Base-by-base conservation (phyloP, 257 asterid species). In the Przewalskia tangutica region DNA sequence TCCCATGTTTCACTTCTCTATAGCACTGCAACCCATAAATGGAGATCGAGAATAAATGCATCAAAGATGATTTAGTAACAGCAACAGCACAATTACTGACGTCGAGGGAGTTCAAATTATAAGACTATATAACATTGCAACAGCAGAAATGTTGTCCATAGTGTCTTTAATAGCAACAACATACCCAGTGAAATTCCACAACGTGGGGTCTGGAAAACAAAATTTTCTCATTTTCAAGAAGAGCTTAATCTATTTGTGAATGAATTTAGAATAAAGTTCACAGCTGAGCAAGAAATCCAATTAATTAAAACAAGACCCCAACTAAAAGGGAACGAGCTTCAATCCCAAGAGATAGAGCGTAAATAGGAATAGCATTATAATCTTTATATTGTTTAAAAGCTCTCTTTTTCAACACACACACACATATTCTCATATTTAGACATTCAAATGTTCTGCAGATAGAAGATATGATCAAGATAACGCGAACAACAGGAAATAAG, bases 1-100 rank as follows among this genome's bases (percentile, higher is more conserved):
- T 91, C 54, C 97, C 99, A 1, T 87, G 90, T 77, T 85, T 84
- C 76, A 92, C 86, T 88, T 92, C 98, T 88, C 82, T 85, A 84
- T 94, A 92, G 91, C 94, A 93, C 98, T 94, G 97, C 71, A 75
- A 77, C 76, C 55, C 79, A 55, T 27, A 82, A 79, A 77, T 18
- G 54, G 54, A 66, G 1, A 84, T 42, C 11, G n/a, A 70, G 42
- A 80, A 7, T 48, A 75, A 20, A 27, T 23, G 46, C 60, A 75
- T 48, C 8, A 44, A 58, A 1, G 55, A 50, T 14, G 36, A 77
- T 58, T 65, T 53, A 38, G 65, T 27, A 23, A 58, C 46, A 40
- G 54, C 34, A 51, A 77, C 17, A 53, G 18, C 50, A 79, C 32
- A 23, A n/a, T 42, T 56, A 38, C 38, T 60, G 67, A 60, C 6